Conservation (phyloP, 139 green algal genomes). For the Chlorella sp. region DNA sequence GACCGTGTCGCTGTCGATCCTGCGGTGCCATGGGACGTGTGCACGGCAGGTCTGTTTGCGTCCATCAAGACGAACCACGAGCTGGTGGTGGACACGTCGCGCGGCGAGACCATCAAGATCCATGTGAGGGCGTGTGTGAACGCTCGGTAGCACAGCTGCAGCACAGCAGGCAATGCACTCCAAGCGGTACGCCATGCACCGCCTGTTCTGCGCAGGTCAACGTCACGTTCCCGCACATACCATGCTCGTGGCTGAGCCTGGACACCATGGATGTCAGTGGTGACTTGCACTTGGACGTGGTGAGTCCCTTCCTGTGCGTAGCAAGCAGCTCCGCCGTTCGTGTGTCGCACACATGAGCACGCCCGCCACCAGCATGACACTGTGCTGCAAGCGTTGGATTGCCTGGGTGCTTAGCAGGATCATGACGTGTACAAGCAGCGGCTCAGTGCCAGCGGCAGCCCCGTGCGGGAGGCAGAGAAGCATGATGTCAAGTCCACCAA, state of each 20-base stretch:
- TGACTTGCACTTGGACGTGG: conserved; percentile 90
- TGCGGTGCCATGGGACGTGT: background rate
- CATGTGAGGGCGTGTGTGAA: too few relatives aligned
- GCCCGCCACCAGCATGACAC: too few relatives aligned
- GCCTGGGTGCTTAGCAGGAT: conserved; percentile 41
- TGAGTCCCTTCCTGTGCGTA: conserved; percentile 10
- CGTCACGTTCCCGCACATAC: conserved; percentile 82
- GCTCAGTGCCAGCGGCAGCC: conserved; percentile 39
- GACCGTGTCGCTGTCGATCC: too few relatives aligned
- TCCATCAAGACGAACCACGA: conserved; percentile 60
- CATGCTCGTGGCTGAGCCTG: conserved; percentile 85
- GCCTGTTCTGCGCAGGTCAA: conserved; percentile 64
- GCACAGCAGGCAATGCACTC: background rate
- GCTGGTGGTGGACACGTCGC: conserved; percentile 81
- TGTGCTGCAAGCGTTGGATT: too few relatives aligned
- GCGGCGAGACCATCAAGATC: conserved; percentile 83
- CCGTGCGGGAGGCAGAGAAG: conserved; percentile 51
- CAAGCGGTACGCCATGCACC: background rate
- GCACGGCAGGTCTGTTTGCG: conserved; percentile 67
- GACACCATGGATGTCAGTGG: conserved; percentile 97
- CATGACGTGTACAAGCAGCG: conserved; percentile 81
- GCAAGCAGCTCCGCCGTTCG: too few relatives aligned
- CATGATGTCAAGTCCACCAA: conserved; percentile 51
- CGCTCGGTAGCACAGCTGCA: background rate
- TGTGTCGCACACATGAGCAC: too few relatives aligned